Conservation (phyloP, 2,329 filamentous ascomycete species). For the Fusarium newnesense region DNA sequence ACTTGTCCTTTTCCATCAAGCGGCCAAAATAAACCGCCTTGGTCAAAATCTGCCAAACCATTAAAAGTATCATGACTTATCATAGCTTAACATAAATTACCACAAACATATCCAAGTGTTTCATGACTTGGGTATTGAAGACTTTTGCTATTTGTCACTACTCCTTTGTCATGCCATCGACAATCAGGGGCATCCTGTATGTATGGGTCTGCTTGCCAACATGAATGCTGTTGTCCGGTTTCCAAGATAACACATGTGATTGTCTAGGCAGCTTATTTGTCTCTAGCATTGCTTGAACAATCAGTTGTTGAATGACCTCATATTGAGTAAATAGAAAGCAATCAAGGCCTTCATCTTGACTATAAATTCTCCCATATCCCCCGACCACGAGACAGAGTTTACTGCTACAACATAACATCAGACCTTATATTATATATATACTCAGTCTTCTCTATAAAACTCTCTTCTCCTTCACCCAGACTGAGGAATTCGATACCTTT, state of each 20-base stretch:
- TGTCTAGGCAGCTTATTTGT: neutral
- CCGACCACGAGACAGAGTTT: neutral
- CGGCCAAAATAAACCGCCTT: neutral
- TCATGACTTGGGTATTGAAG: neutral
- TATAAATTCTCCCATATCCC: neutral
- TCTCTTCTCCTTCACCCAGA: rapidly evolving
- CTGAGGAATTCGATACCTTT: neutral
- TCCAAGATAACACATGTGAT: neutral
- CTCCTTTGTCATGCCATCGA: neutral
- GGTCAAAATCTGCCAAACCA: neutral
- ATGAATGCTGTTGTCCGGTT: neutral
- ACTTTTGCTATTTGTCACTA: neutral
- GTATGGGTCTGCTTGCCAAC: neutral
- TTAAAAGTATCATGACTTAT: no score
- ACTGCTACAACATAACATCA: neutral
- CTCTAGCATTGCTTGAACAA: neutral
- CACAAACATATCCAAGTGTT: neutral
- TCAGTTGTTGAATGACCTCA: neutral
- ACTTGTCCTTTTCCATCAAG: no score
- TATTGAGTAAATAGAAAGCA: neutral
- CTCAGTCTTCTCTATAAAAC: no score
- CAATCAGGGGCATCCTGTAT: neutral
- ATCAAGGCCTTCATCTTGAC: neutral
- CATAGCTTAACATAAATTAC: neutral
- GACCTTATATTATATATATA: neutral